Percentiles rank a stretch among this genome's conserved stretches.
These are phyloP conservation scores for Alternaria triticimaculans DNA, from an alignment of 2,329 filamentous ascomycete genomes.

Conservation along the genomic window DNA sequence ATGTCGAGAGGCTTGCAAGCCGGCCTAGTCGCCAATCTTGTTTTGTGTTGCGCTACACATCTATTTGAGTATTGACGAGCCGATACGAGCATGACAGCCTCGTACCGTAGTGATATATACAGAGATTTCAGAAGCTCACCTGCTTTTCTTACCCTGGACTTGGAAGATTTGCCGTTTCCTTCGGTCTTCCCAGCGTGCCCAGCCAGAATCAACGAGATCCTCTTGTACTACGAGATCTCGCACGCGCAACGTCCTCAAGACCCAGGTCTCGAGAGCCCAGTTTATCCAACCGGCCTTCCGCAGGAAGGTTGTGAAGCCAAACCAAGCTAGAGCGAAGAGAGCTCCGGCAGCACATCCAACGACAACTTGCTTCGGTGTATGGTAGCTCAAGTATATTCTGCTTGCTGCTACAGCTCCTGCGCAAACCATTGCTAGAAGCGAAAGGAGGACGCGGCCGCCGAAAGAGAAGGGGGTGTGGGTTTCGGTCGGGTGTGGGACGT, in stretches of 20 bases:
- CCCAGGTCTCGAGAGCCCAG: conserved; percentile 71
- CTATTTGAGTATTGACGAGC: background rate
- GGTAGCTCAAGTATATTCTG: conserved; percentile 89
- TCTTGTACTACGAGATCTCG: conserved; percentile 87
- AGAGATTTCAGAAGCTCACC: conserved; percentile 10
- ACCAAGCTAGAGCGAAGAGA: conserved; percentile 79
- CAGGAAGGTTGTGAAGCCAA: conserved; percentile 70
- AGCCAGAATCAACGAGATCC: conserved; percentile 88
- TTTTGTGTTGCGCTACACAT: background rate
- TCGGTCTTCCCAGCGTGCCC: conserved; percentile 83
- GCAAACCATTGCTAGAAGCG: conserved; percentile 48
- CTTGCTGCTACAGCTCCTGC: conserved; percentile 72
- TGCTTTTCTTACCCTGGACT: conserved; percentile 36
- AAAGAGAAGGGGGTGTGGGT: conserved; percentile 64
- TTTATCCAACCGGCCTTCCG: conserved; percentile 73
- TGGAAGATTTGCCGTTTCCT: conserved; percentile 37
- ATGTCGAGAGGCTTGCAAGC: background rate
- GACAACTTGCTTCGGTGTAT: conserved; percentile 86
- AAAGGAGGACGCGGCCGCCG: conserved; percentile 65
- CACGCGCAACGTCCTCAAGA: conserved; percentile 72
- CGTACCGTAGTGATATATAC: background rate
- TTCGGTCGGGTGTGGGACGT: conserved; percentile 59
- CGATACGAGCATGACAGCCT: background rate
- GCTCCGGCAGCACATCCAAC: conserved; percentile 76
- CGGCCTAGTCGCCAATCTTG: background rate